Percentiles rank a stretch among this genome's conserved stretches.
Evolutionary conservation across 1,139 yeast species (phyloP).

Genomic region (Lodderomyces orthopsilosis): DNA sequence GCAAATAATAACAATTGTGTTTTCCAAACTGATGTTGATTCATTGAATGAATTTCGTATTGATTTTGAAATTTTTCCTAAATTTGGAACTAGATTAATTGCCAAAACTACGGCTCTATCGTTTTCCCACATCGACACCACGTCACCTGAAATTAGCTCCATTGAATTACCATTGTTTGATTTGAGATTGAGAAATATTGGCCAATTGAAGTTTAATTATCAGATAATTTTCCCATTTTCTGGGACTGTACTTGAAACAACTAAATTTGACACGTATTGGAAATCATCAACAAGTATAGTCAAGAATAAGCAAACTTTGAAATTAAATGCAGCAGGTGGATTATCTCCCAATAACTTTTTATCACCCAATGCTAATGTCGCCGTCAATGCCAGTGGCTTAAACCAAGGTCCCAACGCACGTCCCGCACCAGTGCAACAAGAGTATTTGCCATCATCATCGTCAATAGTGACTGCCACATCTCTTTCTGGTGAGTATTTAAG

Average conservation of each 20-base stretch:
- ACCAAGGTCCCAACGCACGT: neutral
- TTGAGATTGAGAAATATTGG: conserved; percentile 81
- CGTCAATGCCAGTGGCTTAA: conserved; percentile 6
- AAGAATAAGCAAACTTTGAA: conserved; percentile 31
- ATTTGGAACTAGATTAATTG: conserved; percentile 88
- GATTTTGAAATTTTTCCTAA: conserved; percentile 94
- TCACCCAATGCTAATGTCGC: conserved; percentile 21
- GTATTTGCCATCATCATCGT: conserved; percentile 44
- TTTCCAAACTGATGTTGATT: conserved; percentile 81
- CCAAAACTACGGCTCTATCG: conserved; percentile 77
- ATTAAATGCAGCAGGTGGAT: conserved; percentile 39
- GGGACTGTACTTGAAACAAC: conserved; percentile 86
- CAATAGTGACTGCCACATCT: conserved; percentile 85
- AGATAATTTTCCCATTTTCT: conserved; percentile 84
- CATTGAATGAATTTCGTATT: conserved; percentile 61
- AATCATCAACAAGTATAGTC: conserved; percentile 60
- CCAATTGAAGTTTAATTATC: conserved; percentile 71
- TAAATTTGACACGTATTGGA: conserved; percentile 96
- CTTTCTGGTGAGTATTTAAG: conserved; percentile 77
- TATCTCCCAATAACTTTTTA: conserved; percentile 42
- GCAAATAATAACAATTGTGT: conserved; percentile 43
- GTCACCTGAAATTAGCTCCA: conserved; percentile 46
- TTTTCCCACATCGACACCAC: conserved; percentile 48
- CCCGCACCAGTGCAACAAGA: conserved; percentile 2
- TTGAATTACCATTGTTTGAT: conserved; percentile 77